These are phyloP conservation scores for Nigrospora oryzae DNA, from an alignment of 2,329 filamentous ascomycete species.

Conservation along the genomic window DNA sequence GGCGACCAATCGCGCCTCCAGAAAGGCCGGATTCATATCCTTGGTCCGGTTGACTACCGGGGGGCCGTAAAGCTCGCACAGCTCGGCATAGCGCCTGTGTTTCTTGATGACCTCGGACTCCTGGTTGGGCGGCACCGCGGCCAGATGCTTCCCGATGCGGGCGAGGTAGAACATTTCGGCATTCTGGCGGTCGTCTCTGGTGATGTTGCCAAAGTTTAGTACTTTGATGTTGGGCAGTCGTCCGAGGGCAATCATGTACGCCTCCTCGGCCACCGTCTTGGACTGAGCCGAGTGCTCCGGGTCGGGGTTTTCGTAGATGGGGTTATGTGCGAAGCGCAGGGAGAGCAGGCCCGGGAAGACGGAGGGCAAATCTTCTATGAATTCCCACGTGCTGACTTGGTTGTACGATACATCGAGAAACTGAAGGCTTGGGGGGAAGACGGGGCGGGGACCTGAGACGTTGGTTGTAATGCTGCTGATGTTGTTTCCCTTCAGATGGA, in stretches of 20 bases:
- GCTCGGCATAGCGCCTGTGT: constrained; percentile 64
- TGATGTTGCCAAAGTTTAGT: constrained; percentile 69
- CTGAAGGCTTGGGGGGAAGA: constrained; percentile 45
- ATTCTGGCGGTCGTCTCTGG: constrained; percentile 67
- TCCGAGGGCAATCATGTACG: constrained; percentile 81
- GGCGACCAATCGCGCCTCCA: constrained; percentile 68
- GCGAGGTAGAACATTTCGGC: constrained; percentile 92
- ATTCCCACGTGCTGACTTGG: constrained; percentile 58
- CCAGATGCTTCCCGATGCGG: constrained; percentile 69
- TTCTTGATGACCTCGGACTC: constrained; percentile 46
- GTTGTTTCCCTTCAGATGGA: constrained; percentile 70
- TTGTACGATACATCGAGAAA: constrained; percentile 73
- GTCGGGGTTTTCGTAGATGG: constrained; percentile 58
- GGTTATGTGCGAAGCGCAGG: constrained; percentile 79
- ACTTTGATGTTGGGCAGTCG: constrained; percentile 59
- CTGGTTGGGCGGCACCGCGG: constrained; percentile 42
- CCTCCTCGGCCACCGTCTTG: constrained; percentile 55
- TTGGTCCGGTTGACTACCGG: constrained; percentile 52
- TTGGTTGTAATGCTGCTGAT: constrained; percentile 39
- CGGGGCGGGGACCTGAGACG: constrained; percentile 23
- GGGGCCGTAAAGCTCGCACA: constrained; percentile 70
- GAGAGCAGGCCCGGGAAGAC: constrained; percentile 66
- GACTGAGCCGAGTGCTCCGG: constrained; percentile 17
- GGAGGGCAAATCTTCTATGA: constrained; percentile 59
- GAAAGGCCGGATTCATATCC: constrained; percentile 64